Evolutionary conservation across 768 basidiomycete genomes (phyloP).

Genomic region (Krasilnikovozyma curviuscula): DNA sequence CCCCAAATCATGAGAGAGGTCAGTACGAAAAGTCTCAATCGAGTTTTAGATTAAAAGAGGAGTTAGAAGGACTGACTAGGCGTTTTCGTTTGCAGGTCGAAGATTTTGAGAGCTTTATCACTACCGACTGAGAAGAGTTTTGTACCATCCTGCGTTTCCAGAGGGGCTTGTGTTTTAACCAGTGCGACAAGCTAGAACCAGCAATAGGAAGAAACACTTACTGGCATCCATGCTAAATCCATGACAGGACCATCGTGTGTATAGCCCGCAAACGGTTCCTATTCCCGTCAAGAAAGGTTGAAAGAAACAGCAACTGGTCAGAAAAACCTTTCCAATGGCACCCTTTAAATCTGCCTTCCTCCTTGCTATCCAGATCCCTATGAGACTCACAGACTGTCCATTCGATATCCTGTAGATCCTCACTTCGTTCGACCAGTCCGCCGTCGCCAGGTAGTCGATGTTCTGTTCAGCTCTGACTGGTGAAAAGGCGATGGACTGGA

Average conservation of each 20-base stretch:
- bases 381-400: not conserved
- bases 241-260: slow-evolving; percentile 76
- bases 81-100: slow-evolving; percentile 79
- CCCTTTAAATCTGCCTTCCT: too few species aligned
- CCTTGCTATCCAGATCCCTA: not conserved
- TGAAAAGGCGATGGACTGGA: slow-evolving; percentile 68
- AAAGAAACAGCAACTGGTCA: slow-evolving; percentile 12
- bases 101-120: slow-evolving; percentile 88
- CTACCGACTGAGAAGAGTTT: slow-evolving; percentile 83
- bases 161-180: too few species aligned
- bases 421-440: slow-evolving; percentile 86
- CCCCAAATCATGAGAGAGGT: too few species aligned
- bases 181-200: slow-evolving; percentile 3
- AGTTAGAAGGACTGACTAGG: too few species aligned
- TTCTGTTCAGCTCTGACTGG: too few species aligned
- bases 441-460: slow-evolving; percentile 77
- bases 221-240: slow-evolving; percentile 78
- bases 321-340: not conserved
- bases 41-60: not conserved
- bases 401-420: too few species aligned
- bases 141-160: slow-evolving; percentile 62
- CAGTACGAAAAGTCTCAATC: too few species aligned
- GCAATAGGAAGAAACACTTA: slow-evolving; percentile 24
- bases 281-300: slow-evolving; percentile 31
- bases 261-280: slow-evolving; percentile 78